Conservation (phyloP, 768 basidiomycete species). For the Glaciozyma martinii region DNA sequence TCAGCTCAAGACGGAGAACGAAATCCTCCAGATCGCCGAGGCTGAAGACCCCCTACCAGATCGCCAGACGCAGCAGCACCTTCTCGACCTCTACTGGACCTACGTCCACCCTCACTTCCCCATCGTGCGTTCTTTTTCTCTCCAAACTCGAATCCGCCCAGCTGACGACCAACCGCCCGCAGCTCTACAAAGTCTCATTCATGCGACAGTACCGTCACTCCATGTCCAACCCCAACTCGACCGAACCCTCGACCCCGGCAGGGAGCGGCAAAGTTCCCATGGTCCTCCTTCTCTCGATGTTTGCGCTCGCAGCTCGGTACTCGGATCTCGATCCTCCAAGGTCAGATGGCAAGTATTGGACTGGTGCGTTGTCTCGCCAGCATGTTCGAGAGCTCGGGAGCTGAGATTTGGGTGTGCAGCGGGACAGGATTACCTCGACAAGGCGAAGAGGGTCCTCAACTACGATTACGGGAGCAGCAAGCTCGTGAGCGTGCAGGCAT, state of each 20-base stretch:
- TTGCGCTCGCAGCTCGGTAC: slow-evolving; percentile 70
- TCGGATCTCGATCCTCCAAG: slow-evolving; percentile 32
- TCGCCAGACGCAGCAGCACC: slow-evolving; percentile 52
- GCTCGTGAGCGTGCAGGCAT: slow-evolving; percentile 65
- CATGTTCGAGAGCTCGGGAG: background rate
- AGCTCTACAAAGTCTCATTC: slow-evolving; percentile 31
- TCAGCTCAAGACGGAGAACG: slow-evolving; percentile 31
- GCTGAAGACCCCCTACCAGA: slow-evolving; percentile 52
- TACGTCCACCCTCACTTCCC: slow-evolving; percentile 74
- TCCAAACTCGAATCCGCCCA: background rate
- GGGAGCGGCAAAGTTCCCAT: slow-evolving; percentile 41
- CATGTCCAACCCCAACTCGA: slow-evolving; percentile 23
- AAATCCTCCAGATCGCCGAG: slow-evolving; percentile 35
- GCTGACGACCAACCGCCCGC: background rate
- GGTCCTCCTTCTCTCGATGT: slow-evolving; percentile 72
- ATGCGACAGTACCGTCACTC: slow-evolving; percentile 31
- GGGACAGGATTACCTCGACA: slow-evolving; percentile 31
- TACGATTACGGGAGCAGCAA: slow-evolving; percentile 63
- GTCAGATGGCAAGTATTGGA: slow-evolving; percentile 33
- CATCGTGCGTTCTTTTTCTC: slow-evolving; percentile 43
- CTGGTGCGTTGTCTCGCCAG: background rate
- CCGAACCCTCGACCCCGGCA: slow-evolving; percentile 14
- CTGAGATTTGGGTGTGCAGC: background rate
- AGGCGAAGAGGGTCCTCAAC: slow-evolving; percentile 30
- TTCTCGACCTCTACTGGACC: slow-evolving; percentile 68